phyloP scores from a whole-genome alignment of 1,139 yeast genomes.

The Hansenula sp. region DNA sequence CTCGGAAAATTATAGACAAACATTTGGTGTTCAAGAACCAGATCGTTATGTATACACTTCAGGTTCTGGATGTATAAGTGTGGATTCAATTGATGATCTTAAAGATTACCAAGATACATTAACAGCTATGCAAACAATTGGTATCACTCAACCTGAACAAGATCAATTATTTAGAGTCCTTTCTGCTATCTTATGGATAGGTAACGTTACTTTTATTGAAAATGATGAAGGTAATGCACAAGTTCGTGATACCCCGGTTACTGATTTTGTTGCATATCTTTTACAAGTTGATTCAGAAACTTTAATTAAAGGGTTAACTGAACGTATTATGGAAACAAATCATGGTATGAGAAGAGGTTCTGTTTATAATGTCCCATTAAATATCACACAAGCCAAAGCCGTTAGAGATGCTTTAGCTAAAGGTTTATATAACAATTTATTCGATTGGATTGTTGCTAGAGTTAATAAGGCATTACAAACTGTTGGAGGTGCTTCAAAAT shows the following conservation, averaged over 20 bases:
- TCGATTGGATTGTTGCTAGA: constrained; percentile 97
- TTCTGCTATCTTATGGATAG: constrained; percentile 90
- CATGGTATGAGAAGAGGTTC: constrained; percentile 91
- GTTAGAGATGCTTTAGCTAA: constrained; percentile 95
- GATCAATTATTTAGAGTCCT: constrained; percentile 84
- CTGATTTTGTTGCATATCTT: constrained; percentile 89
- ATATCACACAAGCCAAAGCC: constrained; percentile 88
- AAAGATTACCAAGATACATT: constrained; percentile 78
- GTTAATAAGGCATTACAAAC: constrained; percentile 71
- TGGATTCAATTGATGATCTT: constrained; percentile 80
- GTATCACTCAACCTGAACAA: constrained; percentile 76
- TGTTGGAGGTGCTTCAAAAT: constrained; percentile 49
- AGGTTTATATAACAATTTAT: constrained; percentile 86
- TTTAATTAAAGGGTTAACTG: constrained; percentile 65
- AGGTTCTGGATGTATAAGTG: constrained; percentile 79
- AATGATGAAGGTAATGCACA: constrained; percentile 84
- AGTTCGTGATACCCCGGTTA: constrained; percentile 79
- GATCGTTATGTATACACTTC: constrained; percentile 90
- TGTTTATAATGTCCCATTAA: constrained; percentile 90
- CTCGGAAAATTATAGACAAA: constrained; percentile 75
- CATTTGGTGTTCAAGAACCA: constrained; percentile 87
- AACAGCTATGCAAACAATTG: constrained; percentile 84
- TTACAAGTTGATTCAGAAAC: constrained; percentile 73
- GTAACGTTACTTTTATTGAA: constrained; percentile 82
- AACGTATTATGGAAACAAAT: constrained; percentile 83